Evolutionary conservation across 2,329 filamentous ascomycete species (phyloP).

Genomic region (Penicillium sp.): DNA sequence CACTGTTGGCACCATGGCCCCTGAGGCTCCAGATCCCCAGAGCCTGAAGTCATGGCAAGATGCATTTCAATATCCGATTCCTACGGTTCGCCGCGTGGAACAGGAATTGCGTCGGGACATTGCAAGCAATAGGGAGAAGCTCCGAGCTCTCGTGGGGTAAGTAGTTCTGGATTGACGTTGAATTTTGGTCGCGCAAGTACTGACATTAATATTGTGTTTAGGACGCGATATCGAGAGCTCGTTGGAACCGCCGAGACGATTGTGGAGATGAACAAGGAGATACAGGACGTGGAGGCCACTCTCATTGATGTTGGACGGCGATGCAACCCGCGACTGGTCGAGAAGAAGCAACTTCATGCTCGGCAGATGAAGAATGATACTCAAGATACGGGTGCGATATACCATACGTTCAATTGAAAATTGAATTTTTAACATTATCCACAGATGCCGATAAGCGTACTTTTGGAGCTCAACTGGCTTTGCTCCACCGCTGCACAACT

Average conservation of each 20-base stretch:
- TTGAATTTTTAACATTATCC: constrained; percentile 23
- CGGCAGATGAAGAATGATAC: constrained; percentile 46
- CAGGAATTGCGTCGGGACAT: constrained; percentile 64
- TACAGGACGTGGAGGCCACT: constrained; percentile 70
- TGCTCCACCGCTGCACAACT: constrained; percentile 59
- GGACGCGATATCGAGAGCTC: constrained; percentile 78
- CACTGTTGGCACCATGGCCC: constrained; percentile 47
- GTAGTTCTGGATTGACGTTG: constrained; percentile 24
- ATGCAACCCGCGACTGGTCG: constrained; percentile 73
- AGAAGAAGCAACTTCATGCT: constrained; percentile 64
- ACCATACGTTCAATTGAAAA: not conserved
- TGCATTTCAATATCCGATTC: constrained; percentile 66
- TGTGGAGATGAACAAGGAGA: constrained; percentile 80
- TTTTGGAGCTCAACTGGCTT: constrained; percentile 58
- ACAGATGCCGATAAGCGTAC: constrained; percentile 46
- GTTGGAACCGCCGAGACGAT: constrained; percentile 94
- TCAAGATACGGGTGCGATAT: constrained; percentile 34
- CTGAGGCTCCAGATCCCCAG: constrained; percentile 58
- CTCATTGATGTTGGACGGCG: constrained; percentile 71
- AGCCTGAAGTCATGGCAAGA: constrained; percentile 65
- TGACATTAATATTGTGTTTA: constrained; percentile 28
- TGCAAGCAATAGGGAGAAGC: constrained; percentile 64
- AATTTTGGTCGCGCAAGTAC: not conserved
- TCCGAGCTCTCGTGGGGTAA: constrained; percentile 67
- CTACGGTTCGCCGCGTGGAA: constrained; percentile 63